Evolutionary conservation across 2,329 filamentous ascomycete genomes (phyloP), one percentile per base, ranked within the genome.

Genomic region (Fusarium albosuccineum): DNA sequence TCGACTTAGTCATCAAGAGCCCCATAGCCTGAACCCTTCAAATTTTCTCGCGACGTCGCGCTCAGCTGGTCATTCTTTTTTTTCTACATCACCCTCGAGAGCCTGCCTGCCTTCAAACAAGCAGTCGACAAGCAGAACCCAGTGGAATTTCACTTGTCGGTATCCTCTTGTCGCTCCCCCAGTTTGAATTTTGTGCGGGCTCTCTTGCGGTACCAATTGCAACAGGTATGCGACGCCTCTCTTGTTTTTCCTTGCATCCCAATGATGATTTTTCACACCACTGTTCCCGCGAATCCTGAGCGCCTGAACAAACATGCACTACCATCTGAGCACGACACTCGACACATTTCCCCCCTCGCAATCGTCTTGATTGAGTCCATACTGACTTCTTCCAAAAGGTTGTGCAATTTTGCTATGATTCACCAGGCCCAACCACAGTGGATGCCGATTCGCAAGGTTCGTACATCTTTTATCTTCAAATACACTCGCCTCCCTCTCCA

Each of bases 261-360:
- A 66, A 80, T 88, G 86, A 89, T 87, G 86, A 88, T 80, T 75
- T 68, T 77, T 69, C 73, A 77, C 80, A 82, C 85, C 84, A 87
- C 85, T 81, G 85, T 88, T 88, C 85, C 77, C 84, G 87, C 83
- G 85, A 89, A 73, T 73, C 82, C 83, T 84, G 87, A 89, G 86
- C 87, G 85, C 75, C 68, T 76, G 83, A 87, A 89, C 84, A 83
- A 33, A 90, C 89, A 91, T 91, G 89, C 89, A 91, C 88, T 89
- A 91, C 89, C 89, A 91, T 91, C 89, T 91, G 89, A 89, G 80
- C 58, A 51, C 62, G 57, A 41, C 50, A 39, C 45, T 22, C 22
- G 22, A 22, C 29, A 29, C 30, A 3, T 26, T 33, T 14, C 13
- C 27, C 9, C 27, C 57, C 9, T 16, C 22, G 13, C n/a, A 57